Conservation (phyloP, 2,329 filamentous ascomycete species). For the Macrophomina tecta region DNA sequence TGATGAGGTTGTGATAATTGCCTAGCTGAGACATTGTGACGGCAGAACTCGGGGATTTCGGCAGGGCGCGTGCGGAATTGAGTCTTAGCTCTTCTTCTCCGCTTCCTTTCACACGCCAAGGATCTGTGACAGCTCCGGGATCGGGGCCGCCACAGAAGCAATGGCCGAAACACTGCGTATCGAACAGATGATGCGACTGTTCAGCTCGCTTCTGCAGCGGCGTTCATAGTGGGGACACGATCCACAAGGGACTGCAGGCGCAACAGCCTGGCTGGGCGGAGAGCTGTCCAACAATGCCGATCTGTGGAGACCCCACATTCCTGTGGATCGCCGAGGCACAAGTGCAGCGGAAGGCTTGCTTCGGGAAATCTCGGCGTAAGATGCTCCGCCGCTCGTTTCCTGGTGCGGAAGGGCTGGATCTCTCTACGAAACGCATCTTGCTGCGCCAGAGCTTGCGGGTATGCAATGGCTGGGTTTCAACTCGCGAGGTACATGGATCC, state of each 20-base stretch:
- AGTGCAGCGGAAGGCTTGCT: slow-evolving; percentile 18
- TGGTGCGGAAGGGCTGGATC: background rate
- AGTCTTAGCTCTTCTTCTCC: background rate
- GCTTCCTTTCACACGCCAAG: background rate
- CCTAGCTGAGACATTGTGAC: slow-evolving; percentile 12
- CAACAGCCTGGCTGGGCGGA: slow-evolving; percentile 13
- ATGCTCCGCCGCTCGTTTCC: background rate
- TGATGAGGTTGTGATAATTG: slow-evolving; percentile 14
- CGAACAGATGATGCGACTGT: background rate
- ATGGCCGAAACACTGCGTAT: background rate
- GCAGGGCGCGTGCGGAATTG: background rate
- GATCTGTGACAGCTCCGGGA: background rate
- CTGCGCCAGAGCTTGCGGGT: background rate
- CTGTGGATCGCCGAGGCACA: slow-evolving; percentile 19
- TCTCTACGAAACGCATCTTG: background rate
- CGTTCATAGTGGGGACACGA: slow-evolving; percentile 11
- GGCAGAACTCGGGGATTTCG: background rate
- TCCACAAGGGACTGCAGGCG: slow-evolving; percentile 14
- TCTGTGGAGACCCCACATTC: slow-evolving; percentile 24
- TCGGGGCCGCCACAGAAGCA: background rate
- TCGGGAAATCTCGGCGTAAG: slow-evolving; percentile 18
- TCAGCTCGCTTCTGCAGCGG: background rate
- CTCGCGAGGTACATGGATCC: background rate
- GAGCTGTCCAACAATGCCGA: slow-evolving; percentile 14
- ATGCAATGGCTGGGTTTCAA: background rate